Evolutionary conservation across 306 rosid genomes (phyloP), one percentile per base, ranked within the genome.

Genomic region (Bauhinia variegata): DNA sequence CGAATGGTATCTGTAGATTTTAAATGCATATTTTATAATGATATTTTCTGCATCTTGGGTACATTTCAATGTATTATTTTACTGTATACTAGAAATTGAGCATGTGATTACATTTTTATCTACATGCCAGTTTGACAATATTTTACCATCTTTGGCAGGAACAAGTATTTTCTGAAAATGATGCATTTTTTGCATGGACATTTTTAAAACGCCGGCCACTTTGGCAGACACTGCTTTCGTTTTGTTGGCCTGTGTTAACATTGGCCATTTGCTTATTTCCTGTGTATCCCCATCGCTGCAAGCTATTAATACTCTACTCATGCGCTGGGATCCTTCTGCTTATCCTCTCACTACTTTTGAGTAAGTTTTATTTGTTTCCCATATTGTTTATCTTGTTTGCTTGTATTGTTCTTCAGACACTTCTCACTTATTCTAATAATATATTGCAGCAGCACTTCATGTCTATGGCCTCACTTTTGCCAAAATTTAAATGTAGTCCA

Each of bases 211-310:
- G 91, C 50, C 68, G 91, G 48, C 99, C 99, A 33, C 88, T 95
- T 52, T 95, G 99, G 99, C 97, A 95, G 88, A 95, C 99, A 0
- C 99, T 95, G 56, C 97, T 95, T 63, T 85, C 99, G 17, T 86
- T 95, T 68, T 88, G 80, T 88, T 95, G 99, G 99, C 99, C 97
- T 7, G 99, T 95, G 72, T 67, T 90, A 68, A 95, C 99, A 5
- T 79, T 95, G 79, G 99, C 99, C 63, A 95, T 95, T 51, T 95
- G 99, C 86, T 79, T 95, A 81, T 95, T 95, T 85, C 99, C 99
- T 11, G 97, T 95, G 61, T 95, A 95, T 63, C 99, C 99, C 68
- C 97, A 88, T 83, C 75, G 86, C 63, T 88, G 96, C 97, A 95
- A 95, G 85, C 82, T 95, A 47, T 60, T 93, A 71, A 86, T 90